Conservation (phyloP, 352 stramenopile species). For the Globisporangium irregulare region DNA sequence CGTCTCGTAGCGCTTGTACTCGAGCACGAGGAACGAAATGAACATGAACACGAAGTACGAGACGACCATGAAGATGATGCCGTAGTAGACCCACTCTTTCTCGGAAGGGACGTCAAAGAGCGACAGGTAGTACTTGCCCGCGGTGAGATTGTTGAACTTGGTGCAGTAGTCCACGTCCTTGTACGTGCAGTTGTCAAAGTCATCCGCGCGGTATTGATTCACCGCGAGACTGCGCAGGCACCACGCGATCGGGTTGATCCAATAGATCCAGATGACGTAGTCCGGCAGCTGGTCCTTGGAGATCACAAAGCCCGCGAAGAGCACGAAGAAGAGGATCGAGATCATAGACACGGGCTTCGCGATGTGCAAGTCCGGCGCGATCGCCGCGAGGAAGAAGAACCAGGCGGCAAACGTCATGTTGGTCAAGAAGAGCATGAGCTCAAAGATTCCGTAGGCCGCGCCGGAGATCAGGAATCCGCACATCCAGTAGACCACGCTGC, state of each 20-base stretch:
- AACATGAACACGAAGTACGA: slow-evolving; percentile 24
- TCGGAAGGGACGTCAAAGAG: slow-evolving; percentile 26
- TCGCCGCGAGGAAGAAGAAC: slow-evolving; percentile 26
- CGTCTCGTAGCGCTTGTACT: slow-evolving; percentile 25
- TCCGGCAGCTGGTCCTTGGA: slow-evolving; percentile 27
- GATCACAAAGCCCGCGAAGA: slow-evolving; percentile 37
- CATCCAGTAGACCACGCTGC: slow-evolving; percentile 69
- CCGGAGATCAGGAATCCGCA: slow-evolving; percentile 36
- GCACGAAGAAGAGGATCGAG: slow-evolving; percentile 23
- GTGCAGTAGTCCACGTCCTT: slow-evolving; percentile 22
- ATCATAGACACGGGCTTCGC: slow-evolving; percentile 31
- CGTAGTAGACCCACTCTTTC: slow-evolving; percentile 18
- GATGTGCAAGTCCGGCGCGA: slow-evolving; percentile 20
- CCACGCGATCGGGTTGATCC: slow-evolving; percentile 37
- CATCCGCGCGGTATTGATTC: slow-evolving; percentile 16
- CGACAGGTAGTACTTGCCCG: slow-evolving; percentile 20
- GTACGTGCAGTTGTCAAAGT: slow-evolving; percentile 18
- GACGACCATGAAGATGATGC: slow-evolving; percentile 24
- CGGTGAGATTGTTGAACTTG: slow-evolving; percentile 12
- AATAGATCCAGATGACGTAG: slow-evolving; percentile 38
- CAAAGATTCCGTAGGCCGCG: slow-evolving; percentile 32
- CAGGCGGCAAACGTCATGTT: slow-evolving; percentile 22
- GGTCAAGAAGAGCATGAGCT: slow-evolving; percentile 47
- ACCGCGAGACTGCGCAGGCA: slow-evolving; percentile 20
- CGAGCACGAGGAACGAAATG: slow-evolving; percentile 24